Conservation (phyloP, 2,329 filamentous ascomycete species). For the Fusarium cicatricum region DNA sequence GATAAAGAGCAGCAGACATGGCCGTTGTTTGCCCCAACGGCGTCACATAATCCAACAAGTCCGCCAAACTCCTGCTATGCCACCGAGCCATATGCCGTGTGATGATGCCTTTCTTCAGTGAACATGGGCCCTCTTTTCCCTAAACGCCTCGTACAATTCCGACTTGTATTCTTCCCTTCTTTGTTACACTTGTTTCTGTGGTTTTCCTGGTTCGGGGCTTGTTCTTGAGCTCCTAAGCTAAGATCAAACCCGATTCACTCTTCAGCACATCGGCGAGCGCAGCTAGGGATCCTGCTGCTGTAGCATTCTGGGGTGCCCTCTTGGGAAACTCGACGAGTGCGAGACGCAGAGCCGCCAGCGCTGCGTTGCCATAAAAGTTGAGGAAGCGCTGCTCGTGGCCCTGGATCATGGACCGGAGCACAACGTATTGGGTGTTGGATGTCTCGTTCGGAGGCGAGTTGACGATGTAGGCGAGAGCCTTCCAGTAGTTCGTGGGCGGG, state of each 20-base stretch:
- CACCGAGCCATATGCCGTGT: conserved; percentile 3
- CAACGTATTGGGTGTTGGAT: conserved; percentile 76
- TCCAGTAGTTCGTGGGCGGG: conserved; percentile 85
- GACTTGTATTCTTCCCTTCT: conserved; percentile 2
- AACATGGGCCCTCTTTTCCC: conserved; percentile 9
- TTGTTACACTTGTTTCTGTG: background rate
- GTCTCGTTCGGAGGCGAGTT: conserved; percentile 74
- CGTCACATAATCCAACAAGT: conserved; percentile 35
- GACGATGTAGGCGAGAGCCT: conserved; percentile 75
- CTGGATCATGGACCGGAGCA: conserved; percentile 76
- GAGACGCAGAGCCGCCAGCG: conserved; percentile 72
- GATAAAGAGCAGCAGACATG: conserved; percentile 29
- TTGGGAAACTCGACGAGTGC: conserved; percentile 79
- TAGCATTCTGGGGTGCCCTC: conserved; percentile 56
- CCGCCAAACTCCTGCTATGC: conserved; percentile 32
- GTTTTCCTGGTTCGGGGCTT: background rate
- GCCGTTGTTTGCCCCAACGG: conserved; percentile 15
- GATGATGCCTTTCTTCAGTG: conserved; percentile 7
- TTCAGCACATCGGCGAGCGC: conserved; percentile 64
- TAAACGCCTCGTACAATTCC: conserved; percentile 27
- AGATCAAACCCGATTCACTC: conserved; percentile 57
- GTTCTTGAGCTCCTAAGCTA: conserved; percentile 46
- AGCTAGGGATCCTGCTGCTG: conserved; percentile 60
- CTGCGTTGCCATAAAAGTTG: conserved; percentile 81
- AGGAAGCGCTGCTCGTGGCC: conserved; percentile 80